phyloP scores from a whole-genome alignment of 208 protist species.

The Leishmania tarentolae region DNA sequence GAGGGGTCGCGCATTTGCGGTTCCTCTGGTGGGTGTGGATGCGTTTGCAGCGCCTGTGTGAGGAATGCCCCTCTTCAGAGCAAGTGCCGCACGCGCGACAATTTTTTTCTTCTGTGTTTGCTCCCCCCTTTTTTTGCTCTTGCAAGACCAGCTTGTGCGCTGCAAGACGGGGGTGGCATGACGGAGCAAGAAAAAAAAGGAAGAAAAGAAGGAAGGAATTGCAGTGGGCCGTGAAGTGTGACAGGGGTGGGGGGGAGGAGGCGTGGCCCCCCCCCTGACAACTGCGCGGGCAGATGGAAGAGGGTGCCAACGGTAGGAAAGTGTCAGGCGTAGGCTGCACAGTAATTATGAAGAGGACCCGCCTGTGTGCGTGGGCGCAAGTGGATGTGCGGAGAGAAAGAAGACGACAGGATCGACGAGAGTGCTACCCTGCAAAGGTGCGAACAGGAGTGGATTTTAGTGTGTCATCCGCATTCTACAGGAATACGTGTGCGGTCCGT shows the following conservation, averaged over 20 bases:
- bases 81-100: not conserved
- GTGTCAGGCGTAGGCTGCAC: not conserved
- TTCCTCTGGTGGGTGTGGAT: not conserved
- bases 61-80: not conserved
- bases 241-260: not conserved
- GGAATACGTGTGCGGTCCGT: not conserved
- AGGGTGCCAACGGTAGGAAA: not conserved
- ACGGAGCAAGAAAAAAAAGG: not conserved
- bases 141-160: not conserved
- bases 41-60: not conserved
- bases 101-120: not conserved
- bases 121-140: not conserved
- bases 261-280: not conserved
- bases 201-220: not conserved
- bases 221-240: not conserved
- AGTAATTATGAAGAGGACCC: not conserved
- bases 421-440: not conserved
- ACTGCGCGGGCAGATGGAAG: not conserved
- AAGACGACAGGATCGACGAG: not conserved
- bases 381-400: not conserved
- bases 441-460: not conserved
- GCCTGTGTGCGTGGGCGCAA: no score
- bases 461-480: not conserved
- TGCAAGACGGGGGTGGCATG: not conserved
- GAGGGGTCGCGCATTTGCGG: not conserved